Conservation (phyloP, 1,284 basidiomycete species). For the Omphalotus olearius region DNA sequence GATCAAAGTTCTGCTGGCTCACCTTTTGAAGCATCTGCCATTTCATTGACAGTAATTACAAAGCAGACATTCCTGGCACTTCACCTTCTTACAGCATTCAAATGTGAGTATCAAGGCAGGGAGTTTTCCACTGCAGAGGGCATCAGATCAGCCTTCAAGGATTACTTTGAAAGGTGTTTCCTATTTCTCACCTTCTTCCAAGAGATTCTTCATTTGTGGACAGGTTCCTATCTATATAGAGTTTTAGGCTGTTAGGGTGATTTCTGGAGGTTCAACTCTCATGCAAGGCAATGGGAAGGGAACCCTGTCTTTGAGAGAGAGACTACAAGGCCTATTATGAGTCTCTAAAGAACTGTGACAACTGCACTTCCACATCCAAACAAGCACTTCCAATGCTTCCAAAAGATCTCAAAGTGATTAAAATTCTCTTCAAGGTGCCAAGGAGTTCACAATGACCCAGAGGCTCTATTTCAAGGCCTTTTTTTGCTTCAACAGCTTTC, state of each 20-base stretch:
- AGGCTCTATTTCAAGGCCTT: constrained; percentile 19
- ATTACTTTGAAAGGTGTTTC: constrained; percentile 17
- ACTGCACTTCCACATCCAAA: constrained; percentile 15
- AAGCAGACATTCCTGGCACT: constrained; percentile 18
- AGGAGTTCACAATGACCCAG: constrained; percentile 14
- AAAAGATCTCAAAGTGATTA: constrained; percentile 19
- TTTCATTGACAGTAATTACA: constrained; percentile 15
- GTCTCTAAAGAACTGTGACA: constrained; percentile 18
- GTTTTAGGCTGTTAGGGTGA: constrained; percentile 14
- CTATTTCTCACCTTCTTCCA: too few relatives aligned
- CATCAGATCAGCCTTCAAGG: constrained; percentile 19
- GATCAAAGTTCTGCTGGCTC: constrained; percentile 3
- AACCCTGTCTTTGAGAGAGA: constrained; percentile 20
- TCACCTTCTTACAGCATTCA: constrained; percentile 18
- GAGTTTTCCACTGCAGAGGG: constrained; percentile 20
- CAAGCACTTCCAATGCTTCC: constrained; percentile 23
- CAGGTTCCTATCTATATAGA: too few relatives aligned
- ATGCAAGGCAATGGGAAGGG: constrained; percentile 19
- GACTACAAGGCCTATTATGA: constrained; percentile 19
- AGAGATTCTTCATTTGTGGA: too few relatives aligned
- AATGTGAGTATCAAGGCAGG: constrained; percentile 18
- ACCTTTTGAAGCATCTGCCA: neutral
- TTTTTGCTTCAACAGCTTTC: constrained; percentile 21
- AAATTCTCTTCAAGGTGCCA: constrained; percentile 9
- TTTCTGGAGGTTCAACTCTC: constrained; percentile 16